phyloP scores from a whole-genome alignment of 2,329 filamentous ascomycete genomes.

The Emericellopsis atlantica region DNA sequence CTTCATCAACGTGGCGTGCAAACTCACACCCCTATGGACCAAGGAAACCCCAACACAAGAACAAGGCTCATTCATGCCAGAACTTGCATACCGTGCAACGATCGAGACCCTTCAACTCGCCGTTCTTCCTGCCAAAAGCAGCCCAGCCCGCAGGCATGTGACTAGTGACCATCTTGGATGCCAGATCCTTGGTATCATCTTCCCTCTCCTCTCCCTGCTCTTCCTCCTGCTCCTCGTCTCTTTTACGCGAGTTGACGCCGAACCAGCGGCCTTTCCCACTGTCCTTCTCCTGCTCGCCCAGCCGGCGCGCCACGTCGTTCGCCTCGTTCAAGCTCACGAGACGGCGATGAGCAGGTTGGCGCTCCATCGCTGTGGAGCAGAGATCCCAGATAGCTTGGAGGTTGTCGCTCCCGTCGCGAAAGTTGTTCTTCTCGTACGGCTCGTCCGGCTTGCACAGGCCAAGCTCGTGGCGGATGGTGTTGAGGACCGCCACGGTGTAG shows the following conservation, averaged over 20 bases:
- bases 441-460: conserved; percentile 7
- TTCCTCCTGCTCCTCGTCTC: conserved; percentile 12
- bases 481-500: conserved; percentile 12
- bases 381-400: conserved; percentile 18
- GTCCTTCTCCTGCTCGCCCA: conserved; percentile 34
- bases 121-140: conserved; percentile 2
- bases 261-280: conserved; percentile 18
- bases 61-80: no score
- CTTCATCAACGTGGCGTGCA: no score
- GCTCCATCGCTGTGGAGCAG: conserved; percentile 16
- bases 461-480: conserved; percentile 12
- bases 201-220: conserved; percentile 10
- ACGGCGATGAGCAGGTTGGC: conserved; percentile 25
- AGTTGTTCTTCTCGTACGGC: conserved; percentile 2
- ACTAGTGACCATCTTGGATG: conserved; percentile 9
- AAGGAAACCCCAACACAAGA: no score
- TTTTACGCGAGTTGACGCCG: conserved; percentile 13
- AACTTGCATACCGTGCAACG: no score
- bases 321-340: conserved; percentile 43
- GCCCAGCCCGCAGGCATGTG: conserved; percentile 8
- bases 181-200: conserved; percentile 13
- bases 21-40: no score
- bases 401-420: conserved; percentile 2
- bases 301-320: conserved; percentile 43
- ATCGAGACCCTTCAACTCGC: no score